These are phyloP conservation scores for Starmerella sirachaensis DNA, from an alignment of 805 yeast species.

Conservation along the genomic window DNA sequence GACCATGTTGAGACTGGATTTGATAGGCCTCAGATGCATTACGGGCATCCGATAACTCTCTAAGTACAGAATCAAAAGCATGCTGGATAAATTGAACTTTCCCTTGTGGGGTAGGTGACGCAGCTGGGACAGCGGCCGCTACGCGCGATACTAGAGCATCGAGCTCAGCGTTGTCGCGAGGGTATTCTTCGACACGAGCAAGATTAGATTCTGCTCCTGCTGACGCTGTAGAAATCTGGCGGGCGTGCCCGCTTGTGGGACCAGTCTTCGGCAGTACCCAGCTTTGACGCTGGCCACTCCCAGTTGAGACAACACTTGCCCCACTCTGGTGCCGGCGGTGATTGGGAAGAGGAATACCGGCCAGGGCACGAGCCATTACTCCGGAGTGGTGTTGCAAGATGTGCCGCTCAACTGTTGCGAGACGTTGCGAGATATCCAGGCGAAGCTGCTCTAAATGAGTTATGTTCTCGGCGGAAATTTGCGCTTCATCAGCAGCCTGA, in stretches of 20 bases:
- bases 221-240: neutral
- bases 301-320: slow-evolving; percentile 3
- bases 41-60: slow-evolving; percentile 14
- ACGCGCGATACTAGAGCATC: slow-evolving; percentile 12
- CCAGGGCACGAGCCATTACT: slow-evolving; percentile 18
- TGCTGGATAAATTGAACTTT: slow-evolving; percentile 11
- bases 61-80: slow-evolving; percentile 16
- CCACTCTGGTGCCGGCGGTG: slow-evolving; percentile 15
- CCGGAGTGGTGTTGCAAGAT: slow-evolving; percentile 22
- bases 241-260: slow-evolving; percentile 6
- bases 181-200: neutral
- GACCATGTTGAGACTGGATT: slow-evolving; percentile 16
- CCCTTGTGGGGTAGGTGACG: slow-evolving; percentile 18
- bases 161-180: slow-evolving; percentile 12
- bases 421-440: slow-evolving; percentile 11
- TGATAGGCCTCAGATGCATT: slow-evolving; percentile 16
- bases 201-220: slow-evolving; percentile 2
- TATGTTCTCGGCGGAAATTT: slow-evolving; percentile 14
- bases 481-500: slow-evolving; percentile 23
- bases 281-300: slow-evolving; percentile 9
- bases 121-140: slow-evolving; percentile 11
- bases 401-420: slow-evolving; percentile 12
- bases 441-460: slow-evolving; percentile 13
- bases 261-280: slow-evolving; percentile 14
- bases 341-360: slow-evolving; percentile 17